phyloP scores from a whole-genome alignment of 140 eudicot species.

The Ambrosia hybrid region DNA sequence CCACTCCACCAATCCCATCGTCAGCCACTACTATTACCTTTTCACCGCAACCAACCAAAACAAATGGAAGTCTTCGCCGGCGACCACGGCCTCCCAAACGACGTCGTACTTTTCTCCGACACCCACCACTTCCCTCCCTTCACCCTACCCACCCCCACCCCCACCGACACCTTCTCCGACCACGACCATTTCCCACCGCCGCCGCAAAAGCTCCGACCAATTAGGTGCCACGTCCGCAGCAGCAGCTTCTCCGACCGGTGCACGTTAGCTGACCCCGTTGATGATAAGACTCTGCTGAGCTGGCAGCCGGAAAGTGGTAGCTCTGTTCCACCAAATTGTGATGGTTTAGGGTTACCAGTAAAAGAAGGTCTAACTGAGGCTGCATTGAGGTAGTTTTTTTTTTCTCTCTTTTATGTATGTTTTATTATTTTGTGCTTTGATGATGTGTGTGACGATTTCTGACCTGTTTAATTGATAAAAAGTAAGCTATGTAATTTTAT shows the following conservation, averaged over 20 bases:
- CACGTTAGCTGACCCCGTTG: constrained; percentile 12
- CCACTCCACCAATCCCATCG: constrained; percentile 19
- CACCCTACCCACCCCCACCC: constrained; percentile 11
- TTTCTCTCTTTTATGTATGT: too few relatives aligned
- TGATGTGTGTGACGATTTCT: not conserved
- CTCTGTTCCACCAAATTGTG: constrained; percentile 8
- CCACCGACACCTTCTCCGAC: constrained; percentile 19
- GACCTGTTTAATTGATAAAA: too few relatives aligned
- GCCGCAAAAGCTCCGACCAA: constrained; percentile 60
- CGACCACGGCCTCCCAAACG: constrained; percentile 39
- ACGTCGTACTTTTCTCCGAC: constrained; percentile 39
- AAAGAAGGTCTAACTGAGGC: constrained; percentile 18
- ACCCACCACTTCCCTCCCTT: constrained; percentile 35
- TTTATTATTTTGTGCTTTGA: not conserved
- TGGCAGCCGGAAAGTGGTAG: constrained; percentile 29
- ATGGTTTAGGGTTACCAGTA: constrained; percentile 20
- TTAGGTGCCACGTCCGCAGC: constrained; percentile 39
- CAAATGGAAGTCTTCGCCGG: constrained; percentile 52
- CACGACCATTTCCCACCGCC: constrained; percentile 27
- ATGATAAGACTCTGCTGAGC: constrained; percentile 9
- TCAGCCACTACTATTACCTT: constrained; percentile 38
- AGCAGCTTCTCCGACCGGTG: constrained; percentile 29
- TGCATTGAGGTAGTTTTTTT: too few relatives aligned
- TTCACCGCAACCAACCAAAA: constrained; percentile 19
- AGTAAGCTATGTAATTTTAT: too few relatives aligned